Percentiles rank a stretch among this genome's conserved stretches.
Conservation (phyloP, 1,284 basidiomycete genomes). For the Hemileia vastatrix region DNA sequence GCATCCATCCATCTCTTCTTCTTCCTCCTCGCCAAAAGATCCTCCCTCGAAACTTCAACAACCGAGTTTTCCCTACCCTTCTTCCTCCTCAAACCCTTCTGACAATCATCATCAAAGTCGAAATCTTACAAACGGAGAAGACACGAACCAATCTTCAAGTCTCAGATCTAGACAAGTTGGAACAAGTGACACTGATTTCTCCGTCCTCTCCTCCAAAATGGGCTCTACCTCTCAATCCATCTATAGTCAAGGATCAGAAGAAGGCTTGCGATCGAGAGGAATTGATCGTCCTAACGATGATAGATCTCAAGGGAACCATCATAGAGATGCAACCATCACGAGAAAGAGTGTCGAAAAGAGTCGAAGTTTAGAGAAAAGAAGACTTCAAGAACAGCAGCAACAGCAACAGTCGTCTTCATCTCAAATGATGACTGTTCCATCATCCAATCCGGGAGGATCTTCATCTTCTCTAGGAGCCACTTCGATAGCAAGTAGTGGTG, state of each 20-base stretch:
- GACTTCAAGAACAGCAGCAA: neutral
- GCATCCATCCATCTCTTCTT: too few relatives aligned
- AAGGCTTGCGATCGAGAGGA: too few relatives aligned
- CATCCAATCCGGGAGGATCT: neutral
- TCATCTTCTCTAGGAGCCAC: neutral
- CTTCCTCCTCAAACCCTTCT: too few relatives aligned
- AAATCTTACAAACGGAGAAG: neutral
- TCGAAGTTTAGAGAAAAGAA: neutral
- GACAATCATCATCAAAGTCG: neutral
- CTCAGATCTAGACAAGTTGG: neutral
- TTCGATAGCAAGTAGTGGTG: neutral
- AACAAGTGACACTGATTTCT: neutral
- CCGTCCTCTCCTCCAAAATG: neutral
- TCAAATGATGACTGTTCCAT: neutral
- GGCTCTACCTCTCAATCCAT: neutral
- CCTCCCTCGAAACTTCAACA: too few relatives aligned
- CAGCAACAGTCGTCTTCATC: neutral
- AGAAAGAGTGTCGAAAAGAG: neutral
- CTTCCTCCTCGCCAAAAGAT: too few relatives aligned
- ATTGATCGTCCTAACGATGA: neutral
- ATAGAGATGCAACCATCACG: neutral
- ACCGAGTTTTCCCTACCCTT: too few relatives aligned
- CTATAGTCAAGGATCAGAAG: neutral
- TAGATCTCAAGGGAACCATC: neutral
- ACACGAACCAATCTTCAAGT: neutral